Percentiles rank a stretch among this genome's conserved stretches.
Evolutionary conservation across 2,329 filamentous ascomycete genomes (phyloP).

Genomic region (Arthrobotrys iridis): DNA sequence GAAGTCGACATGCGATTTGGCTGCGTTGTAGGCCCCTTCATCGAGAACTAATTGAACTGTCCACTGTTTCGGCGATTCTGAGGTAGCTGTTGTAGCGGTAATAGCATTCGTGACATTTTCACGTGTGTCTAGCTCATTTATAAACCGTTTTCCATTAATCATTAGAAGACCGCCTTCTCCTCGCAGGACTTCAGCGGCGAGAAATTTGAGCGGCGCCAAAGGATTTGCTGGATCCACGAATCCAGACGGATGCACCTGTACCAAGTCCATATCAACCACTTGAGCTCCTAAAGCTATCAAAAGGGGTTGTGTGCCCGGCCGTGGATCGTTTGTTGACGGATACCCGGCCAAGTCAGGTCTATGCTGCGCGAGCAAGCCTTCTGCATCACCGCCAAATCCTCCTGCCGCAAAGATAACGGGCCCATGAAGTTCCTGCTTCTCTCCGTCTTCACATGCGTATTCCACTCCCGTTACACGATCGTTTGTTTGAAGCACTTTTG

Average conservation of each 20-base stretch:
- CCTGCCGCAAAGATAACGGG: constrained; percentile 71
- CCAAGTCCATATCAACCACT: constrained; percentile 64
- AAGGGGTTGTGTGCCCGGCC: constrained; percentile 67
- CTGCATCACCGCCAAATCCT: constrained; percentile 72
- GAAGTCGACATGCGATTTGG: constrained; percentile 70
- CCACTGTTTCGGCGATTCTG: constrained; percentile 66
- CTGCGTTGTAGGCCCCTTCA: constrained; percentile 67
- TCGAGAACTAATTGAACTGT: constrained; percentile 70
- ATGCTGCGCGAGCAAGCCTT: constrained; percentile 68
- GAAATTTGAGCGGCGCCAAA: constrained; percentile 68
- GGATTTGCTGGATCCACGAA: constrained; percentile 69
- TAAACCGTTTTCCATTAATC: constrained; percentile 66
- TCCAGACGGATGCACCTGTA: constrained; percentile 74
- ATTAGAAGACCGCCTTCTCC: constrained; percentile 71
- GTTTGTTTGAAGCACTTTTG: constrained; percentile 63
- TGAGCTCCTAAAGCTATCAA: constrained; percentile 62
- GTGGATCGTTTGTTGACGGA: constrained; percentile 72
- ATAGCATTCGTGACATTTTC: constrained; percentile 69
- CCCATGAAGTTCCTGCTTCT: constrained; percentile 62
- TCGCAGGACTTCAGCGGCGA: constrained; percentile 71
- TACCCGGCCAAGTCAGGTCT: constrained; percentile 70
- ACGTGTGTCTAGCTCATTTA: constrained; percentile 72
- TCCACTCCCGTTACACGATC: constrained; percentile 67
- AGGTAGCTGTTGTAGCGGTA: constrained; percentile 60
- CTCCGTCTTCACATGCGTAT: constrained; percentile 62